Conservation (phyloP, 805 yeast genomes). For the Candida ipomoeae region DNA sequence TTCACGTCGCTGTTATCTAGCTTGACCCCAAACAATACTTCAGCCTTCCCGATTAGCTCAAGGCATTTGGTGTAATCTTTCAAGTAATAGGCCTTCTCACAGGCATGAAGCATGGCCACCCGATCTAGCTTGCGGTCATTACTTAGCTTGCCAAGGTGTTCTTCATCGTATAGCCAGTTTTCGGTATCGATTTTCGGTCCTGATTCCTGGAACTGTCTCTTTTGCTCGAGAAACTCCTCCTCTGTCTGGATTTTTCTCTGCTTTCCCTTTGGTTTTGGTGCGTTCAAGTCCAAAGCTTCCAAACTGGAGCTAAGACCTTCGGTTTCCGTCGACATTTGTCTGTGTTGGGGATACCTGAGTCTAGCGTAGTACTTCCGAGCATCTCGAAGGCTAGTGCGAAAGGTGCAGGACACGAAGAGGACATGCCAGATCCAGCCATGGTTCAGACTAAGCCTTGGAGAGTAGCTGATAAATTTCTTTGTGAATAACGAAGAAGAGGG, state of each 20-base stretch:
- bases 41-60: constrained; percentile 36
- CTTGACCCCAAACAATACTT: constrained; percentile 27
- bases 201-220: constrained; percentile 40
- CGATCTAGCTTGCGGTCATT: constrained; percentile 48
- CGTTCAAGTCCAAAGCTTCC: background rate
- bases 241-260: constrained; percentile 66
- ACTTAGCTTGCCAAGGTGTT: constrained; percentile 24
- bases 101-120: constrained; percentile 50
- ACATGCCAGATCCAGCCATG: background rate
- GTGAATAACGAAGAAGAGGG: background rate
- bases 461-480: background rate
- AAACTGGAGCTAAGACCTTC: background rate
- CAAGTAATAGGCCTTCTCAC: constrained; percentile 60
- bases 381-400: background rate
- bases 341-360: background rate
- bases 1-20: constrained; percentile 21
- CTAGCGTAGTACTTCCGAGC: background rate
- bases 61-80: constrained; percentile 51
- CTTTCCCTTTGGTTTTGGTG: constrained; percentile 13
- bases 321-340: background rate
- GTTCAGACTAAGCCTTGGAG: background rate
- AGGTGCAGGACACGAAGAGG: background rate
- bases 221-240: constrained; percentile 56
- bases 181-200: constrained; percentile 59
- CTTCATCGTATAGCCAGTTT: constrained; percentile 37